A percentile compares a stretch with the other conserved stretches of the same genome.
phyloP scores from a whole-genome alignment of 495 filamentous ascomycete genomes.

The Cenococcum geophilum region DNA sequence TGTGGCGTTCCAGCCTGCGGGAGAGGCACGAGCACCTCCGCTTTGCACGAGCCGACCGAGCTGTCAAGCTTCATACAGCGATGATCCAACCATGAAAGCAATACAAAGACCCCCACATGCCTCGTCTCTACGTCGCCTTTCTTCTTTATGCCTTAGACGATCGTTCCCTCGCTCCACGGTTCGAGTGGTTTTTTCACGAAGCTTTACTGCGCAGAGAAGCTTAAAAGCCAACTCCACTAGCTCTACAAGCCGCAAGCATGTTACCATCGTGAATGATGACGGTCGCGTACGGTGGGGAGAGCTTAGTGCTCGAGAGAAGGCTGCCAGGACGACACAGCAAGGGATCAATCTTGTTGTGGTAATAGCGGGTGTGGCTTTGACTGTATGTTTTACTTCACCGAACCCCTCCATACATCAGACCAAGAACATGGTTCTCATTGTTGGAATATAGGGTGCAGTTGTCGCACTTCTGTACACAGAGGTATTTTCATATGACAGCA shows the following conservation, averaged over 20 bases:
- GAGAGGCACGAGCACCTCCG: background rate
- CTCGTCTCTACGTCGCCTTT: background rate
- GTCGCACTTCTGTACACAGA: conserved; percentile 75
- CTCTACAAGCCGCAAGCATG: conserved; percentile 28
- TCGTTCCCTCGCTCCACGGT: background rate
- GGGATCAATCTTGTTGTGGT: conserved; percentile 79
- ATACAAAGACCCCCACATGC: background rate
- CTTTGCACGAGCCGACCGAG: background rate
- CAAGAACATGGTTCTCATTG: too few relatives aligned
- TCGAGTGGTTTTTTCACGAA: background rate
- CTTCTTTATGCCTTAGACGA: background rate
- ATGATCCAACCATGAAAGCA: background rate
- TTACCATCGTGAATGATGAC: conserved; percentile 78
- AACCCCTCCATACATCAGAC: conserved; percentile 1
- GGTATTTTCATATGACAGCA: conserved; percentile 79
- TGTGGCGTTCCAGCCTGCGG: background rate
- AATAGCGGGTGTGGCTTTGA: conserved; percentile 64
- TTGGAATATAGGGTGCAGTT: conserved; percentile 56
- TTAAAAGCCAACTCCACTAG: background rate
- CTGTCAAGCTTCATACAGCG: background rate
- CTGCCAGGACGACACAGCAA: conserved; percentile 80
- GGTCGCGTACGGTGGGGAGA: conserved; percentile 73
- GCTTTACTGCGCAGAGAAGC: conserved; percentile 1
- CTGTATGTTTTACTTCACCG: conserved; percentile 46
- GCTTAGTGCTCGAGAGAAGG: conserved; percentile 69